Base-by-base conservation (phyloP, 352 stramenopile species). In the Thraustotheca clavata region DNA sequence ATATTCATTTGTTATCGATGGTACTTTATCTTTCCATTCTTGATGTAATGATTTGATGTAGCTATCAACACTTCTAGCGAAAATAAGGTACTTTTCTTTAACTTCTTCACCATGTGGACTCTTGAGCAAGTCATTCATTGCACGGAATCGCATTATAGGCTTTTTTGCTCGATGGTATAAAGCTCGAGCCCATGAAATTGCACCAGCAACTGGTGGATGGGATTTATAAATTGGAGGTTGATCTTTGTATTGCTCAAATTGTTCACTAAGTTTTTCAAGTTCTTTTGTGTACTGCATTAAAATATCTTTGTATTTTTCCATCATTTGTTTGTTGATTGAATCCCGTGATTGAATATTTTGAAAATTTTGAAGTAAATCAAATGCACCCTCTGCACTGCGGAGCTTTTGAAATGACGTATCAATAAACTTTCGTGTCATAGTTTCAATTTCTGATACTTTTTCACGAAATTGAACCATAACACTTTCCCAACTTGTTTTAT, bases 301-400 rank as follows among this genome's bases (percentile, higher is more conserved):
- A 27, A 98, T 98, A 50, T 98, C 91, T 61, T 98, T 96, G 76
- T 98, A 98, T 60, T 97, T 96, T 49, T 97, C 87, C 83, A 97
- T 96, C 86, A 98, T 98, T 52, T 97, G 88, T 66, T 96, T 95
- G 77, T 98, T 96, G 67, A 98, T 98, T 12, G 84, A 95, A 50
- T 98, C 90, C 34, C 94, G 88, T 5, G 87, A 94, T 68, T 98
- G 86, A 52, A 98, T 98, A 43, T 97, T 96, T 60, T 97, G 88
- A 69, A 98, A 98, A 62, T 98, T 98, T 61, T 98, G 85, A n/a
- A 98, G 81, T 46, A 98, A 75, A 70, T 98, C 93, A 49, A 98
- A 98, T 3, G 94, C 94, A 14, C 88, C 94, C 71, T 98, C 93
- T 0, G 94, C 89, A 3, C 86, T 97, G 2, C 94, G 81, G 12